Conservation (phyloP, 768 basidiomycete species). For the Agrocybe pediades region DNA sequence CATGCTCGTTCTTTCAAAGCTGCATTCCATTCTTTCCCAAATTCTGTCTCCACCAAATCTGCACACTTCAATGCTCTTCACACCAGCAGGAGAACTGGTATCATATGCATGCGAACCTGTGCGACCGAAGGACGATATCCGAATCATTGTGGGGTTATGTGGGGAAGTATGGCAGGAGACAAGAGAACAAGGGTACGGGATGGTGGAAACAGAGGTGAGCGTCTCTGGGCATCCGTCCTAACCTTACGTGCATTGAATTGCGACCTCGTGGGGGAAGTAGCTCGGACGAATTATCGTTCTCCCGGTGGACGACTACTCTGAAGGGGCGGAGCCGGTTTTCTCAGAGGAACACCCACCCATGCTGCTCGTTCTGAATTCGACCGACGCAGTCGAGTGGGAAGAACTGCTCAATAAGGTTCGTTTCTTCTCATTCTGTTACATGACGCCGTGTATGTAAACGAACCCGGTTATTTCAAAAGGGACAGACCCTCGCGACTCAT, state of each 20-base stretch:
- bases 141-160: constrained; percentile 70
- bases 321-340: constrained; percentile 22
- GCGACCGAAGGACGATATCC: constrained; percentile 71
- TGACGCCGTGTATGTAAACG: not conserved
- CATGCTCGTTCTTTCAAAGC: constrained; percentile 72
- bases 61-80: constrained; percentile 73
- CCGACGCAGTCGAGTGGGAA: constrained; percentile 64
- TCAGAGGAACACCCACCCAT: constrained; percentile 53
- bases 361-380: constrained; percentile 70
- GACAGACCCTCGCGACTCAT: constrained; percentile 41
- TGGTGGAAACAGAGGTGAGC: constrained; percentile 79
- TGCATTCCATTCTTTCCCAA: constrained; percentile 67
- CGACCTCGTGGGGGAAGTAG: constrained; percentile 36
- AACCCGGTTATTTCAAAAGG: constrained; percentile 30
- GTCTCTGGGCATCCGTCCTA: constrained; percentile 3
- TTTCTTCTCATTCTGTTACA: constrained; percentile 3
- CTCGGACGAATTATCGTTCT: constrained; percentile 72
- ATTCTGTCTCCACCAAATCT: constrained; percentile 59
- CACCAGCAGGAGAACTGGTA: constrained; percentile 73
- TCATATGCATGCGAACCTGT: constrained; percentile 60
- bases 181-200: constrained; percentile 61
- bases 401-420: constrained; percentile 63
- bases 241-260: constrained; percentile 3
- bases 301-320: constrained; percentile 49
- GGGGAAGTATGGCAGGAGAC: constrained; percentile 82